Conservation (phyloP, 2,329 filamentous ascomycete genomes). For the Pestalotiopsis sp. region DNA sequence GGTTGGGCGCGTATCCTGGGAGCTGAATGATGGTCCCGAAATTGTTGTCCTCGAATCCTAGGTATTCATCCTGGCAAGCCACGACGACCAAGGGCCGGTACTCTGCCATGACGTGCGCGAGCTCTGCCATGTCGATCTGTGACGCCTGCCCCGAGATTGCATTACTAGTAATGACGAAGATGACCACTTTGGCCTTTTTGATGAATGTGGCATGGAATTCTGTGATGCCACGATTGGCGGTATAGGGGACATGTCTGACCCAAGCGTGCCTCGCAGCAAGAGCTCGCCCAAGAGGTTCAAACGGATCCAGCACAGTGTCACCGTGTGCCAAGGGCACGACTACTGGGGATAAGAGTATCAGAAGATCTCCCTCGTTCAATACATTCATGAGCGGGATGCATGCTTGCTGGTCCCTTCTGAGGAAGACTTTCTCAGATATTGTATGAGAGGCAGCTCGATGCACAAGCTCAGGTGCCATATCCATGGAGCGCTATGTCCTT, state of each 20-base stretch:
- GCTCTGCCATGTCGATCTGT: slow-evolving; percentile 53
- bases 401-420: slow-evolving; percentile 44
- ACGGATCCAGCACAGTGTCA: slow-evolving; percentile 61
- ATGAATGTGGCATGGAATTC: slow-evolving; percentile 65
- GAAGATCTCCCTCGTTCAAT: slow-evolving; percentile 50
- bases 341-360: slow-evolving; percentile 64
- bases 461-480: background rate
- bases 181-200: slow-evolving; percentile 56
- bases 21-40: slow-evolving; percentile 57
- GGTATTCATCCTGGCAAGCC: slow-evolving; percentile 47
- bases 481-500: background rate
- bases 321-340: slow-evolving; percentile 47
- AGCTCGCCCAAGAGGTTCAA: slow-evolving; percentile 69
- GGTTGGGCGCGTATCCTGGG: slow-evolving; percentile 45
- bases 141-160: slow-evolving; percentile 48
- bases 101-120: slow-evolving; percentile 44
- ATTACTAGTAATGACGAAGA: slow-evolving; percentile 61
- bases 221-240: slow-evolving; percentile 64
- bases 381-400: slow-evolving; percentile 49
- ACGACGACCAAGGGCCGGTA: slow-evolving; percentile 53
- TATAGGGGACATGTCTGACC: slow-evolving; percentile 74
- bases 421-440: background rate
- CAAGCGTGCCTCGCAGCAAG: slow-evolving; percentile 60
- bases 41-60: slow-evolving; percentile 37
- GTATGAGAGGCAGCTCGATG: background rate